A percentile compares a stretch with the other conserved stretches of the same genome.
Conservation (phyloP, 2,329 filamentous ascomycete species). For the Metarhizium album region DNA sequence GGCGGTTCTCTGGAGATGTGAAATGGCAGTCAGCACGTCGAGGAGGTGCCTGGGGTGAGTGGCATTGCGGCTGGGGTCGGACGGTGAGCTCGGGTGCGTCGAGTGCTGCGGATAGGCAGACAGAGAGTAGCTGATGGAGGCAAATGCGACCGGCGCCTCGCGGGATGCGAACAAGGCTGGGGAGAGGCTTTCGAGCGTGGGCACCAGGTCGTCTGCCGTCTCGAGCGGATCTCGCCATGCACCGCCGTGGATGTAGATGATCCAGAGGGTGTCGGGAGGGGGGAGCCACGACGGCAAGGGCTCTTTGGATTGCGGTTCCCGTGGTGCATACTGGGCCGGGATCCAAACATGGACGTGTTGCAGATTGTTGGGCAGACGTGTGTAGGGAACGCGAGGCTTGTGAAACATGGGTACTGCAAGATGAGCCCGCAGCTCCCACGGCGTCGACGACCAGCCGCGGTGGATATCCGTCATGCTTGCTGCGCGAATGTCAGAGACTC, state of each 20-base stretch:
- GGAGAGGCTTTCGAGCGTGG: slow-evolving; percentile 3
- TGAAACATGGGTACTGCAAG: slow-evolving; percentile 8
- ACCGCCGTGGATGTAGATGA: slow-evolving; percentile 17
- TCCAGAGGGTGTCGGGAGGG: slow-evolving; percentile 6
- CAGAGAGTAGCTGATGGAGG: slow-evolving; percentile 7
- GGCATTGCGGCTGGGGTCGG: slow-evolving; percentile 25
- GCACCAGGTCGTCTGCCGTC: slow-evolving; percentile 7
- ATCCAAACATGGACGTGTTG: slow-evolving; percentile 8
- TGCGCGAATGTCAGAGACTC: background rate
- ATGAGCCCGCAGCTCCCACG: background rate
- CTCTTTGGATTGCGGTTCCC: background rate
- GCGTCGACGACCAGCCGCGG: slow-evolving; percentile 3
- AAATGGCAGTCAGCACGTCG: slow-evolving; percentile 37
- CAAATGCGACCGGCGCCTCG: slow-evolving; percentile 5
- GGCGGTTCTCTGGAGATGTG: slow-evolving; percentile 31
- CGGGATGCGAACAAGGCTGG: slow-evolving; percentile 1
- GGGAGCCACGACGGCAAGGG: slow-evolving; percentile 5
- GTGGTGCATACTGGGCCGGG: background rate
- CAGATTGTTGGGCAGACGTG: background rate
- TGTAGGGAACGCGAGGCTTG: slow-evolving; percentile 6
- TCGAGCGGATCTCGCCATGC: slow-evolving; percentile 17
- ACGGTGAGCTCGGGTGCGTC: slow-evolving; percentile 2
- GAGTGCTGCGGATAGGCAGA: slow-evolving; percentile 6
- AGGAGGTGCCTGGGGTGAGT: slow-evolving; percentile 42
- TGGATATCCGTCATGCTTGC: background rate